Conservation (phyloP, 306 rosid species). For the Castanospermum australe region DNA sequence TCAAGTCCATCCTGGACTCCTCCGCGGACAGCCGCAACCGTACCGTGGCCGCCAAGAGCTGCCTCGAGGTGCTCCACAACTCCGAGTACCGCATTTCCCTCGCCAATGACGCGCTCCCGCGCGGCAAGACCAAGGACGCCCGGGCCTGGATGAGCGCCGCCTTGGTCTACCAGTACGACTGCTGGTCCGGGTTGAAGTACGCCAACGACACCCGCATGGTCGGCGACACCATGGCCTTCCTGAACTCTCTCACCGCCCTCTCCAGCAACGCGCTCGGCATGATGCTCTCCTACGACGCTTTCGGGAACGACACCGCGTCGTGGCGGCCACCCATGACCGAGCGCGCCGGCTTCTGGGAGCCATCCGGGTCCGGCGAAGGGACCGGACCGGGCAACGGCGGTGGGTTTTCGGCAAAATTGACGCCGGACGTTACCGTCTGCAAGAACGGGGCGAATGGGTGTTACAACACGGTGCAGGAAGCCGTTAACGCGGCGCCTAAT, state of each 20-base stretch:
- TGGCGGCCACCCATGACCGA: slow-evolving; percentile 73
- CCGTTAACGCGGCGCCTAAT: slow-evolving; percentile 64
- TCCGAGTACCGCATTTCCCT: slow-evolving; percentile 62
- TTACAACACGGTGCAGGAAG: slow-evolving; percentile 68
- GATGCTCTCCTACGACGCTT: slow-evolving; percentile 52
- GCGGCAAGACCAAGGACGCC: slow-evolving; percentile 49
- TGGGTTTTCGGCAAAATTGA: slow-evolving; percentile 45
- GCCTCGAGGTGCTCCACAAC: slow-evolving; percentile 46
- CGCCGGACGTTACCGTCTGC: slow-evolving; percentile 65
- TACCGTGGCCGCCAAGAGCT: slow-evolving; percentile 58
- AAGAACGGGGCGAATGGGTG: slow-evolving; percentile 40
- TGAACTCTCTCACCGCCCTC: slow-evolving; percentile 34
- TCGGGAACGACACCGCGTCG: slow-evolving; percentile 45
- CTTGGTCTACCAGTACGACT: slow-evolving; percentile 67
- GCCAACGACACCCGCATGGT: slow-evolving; percentile 74
- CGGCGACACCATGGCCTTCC: slow-evolving; percentile 55
- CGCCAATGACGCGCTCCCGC: slow-evolving; percentile 41
- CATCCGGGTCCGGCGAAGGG: background rate
- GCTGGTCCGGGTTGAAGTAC: slow-evolving; percentile 76
- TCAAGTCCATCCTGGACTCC: slow-evolving; percentile 41
- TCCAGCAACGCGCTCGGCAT: slow-evolving; percentile 80
- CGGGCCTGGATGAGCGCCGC: slow-evolving; percentile 81
- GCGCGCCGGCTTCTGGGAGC: slow-evolving; percentile 78
- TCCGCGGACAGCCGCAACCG: slow-evolving; percentile 56
- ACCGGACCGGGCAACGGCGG: background rate